phyloP scores from a whole-genome alignment of 1,284 basidiomycete genomes.

The Ceratobasidium sp. region DNA sequence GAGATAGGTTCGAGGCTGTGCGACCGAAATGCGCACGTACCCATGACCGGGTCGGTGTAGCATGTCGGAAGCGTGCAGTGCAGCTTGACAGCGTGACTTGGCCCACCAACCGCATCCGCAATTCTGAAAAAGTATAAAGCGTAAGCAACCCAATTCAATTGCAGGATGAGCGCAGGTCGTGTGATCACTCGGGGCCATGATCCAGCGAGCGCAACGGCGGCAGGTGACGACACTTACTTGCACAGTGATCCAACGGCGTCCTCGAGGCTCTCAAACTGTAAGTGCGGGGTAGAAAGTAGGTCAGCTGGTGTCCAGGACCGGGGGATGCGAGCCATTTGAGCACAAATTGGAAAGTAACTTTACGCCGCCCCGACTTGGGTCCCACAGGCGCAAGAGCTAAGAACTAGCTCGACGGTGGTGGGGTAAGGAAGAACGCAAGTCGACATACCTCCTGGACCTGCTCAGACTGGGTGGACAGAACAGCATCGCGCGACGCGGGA shows the following conservation, averaged over 20 bases:
- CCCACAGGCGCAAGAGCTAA: slow-evolving; percentile 11
- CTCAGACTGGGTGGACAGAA: slow-evolving; percentile 20
- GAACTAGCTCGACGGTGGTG: slow-evolving; percentile 1
- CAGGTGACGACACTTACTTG: slow-evolving; percentile 43
- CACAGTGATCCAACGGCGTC: slow-evolving; percentile 36
- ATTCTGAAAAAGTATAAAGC: slow-evolving; percentile 26
- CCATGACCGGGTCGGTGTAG: slow-evolving; percentile 38
- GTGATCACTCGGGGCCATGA: slow-evolving; percentile 33
- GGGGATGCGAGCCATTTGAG: not conserved
- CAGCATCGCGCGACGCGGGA: slow-evolving; percentile 38
- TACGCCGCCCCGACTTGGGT: slow-evolving; percentile 23
- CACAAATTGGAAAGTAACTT: slow-evolving; percentile 1
- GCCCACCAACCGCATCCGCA: slow-evolving; percentile 34
- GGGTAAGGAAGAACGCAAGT: not conserved
- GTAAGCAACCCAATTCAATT: slow-evolving; percentile 19
- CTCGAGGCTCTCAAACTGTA: slow-evolving; percentile 35
- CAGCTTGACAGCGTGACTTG: slow-evolving; percentile 37
- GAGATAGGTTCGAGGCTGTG: slow-evolving; percentile 17
- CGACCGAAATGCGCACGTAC: slow-evolving; percentile 20
- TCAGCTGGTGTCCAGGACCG: slow-evolving; percentile 3
- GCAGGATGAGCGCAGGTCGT: not conserved
- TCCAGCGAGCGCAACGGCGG: slow-evolving; percentile 1
- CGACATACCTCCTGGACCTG: slow-evolving; percentile 40
- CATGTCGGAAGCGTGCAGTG: slow-evolving; percentile 43
- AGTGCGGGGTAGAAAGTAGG: slow-evolving; percentile 29